A percentile compares a stretch with the other conserved stretches of the same genome.
phyloP scores from a whole-genome alignment of 2,329 filamentous ascomycete genomes.

The Pseudogymnoascus sp. region DNA sequence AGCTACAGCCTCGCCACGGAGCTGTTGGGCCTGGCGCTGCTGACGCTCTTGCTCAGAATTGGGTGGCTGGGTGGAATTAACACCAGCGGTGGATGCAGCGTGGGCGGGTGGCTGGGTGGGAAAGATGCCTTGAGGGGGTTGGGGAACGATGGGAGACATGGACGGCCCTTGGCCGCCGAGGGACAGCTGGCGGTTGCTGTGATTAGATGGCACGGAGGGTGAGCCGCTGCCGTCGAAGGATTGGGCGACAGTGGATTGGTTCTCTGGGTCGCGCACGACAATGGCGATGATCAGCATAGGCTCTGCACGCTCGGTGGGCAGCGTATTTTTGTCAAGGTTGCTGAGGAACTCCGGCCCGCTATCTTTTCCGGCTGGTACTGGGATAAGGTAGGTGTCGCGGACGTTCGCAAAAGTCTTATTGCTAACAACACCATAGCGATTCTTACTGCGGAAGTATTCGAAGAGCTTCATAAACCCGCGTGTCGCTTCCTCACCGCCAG shows the following conservation, averaged over 20 bases:
- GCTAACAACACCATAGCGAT: conserved; percentile 78
- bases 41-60: conserved; percentile 20
- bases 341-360: conserved; percentile 73
- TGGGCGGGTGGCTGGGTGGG: conserved; percentile 16
- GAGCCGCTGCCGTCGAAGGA: conserved; percentile 21
- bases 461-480: conserved; percentile 67
- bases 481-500: conserved; percentile 46
- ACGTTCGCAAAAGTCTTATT: conserved; percentile 64
- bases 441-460: conserved; percentile 74
- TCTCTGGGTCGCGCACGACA: conserved; percentile 58
- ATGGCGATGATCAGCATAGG: conserved; percentile 76
- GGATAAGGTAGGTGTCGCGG: conserved; percentile 84
- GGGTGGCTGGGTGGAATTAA: conserved; percentile 28
- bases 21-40: conserved; percentile 37
- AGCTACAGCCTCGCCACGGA: conserved; percentile 48
- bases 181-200: conserved; percentile 38
- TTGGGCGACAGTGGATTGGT: conserved; percentile 16
- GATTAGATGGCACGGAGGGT: conserved; percentile 31
- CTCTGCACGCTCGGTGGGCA: conserved; percentile 63
- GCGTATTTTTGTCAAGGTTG: conserved; percentile 74
- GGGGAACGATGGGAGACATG: conserved; percentile 46
- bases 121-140: conserved; percentile 26
- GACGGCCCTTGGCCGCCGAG: conserved; percentile 38
- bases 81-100: conserved; percentile 17
- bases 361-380: conserved; percentile 62